Conservation (phyloP, 495 filamentous ascomycete genomes). For the Penicillium arizonense region DNA sequence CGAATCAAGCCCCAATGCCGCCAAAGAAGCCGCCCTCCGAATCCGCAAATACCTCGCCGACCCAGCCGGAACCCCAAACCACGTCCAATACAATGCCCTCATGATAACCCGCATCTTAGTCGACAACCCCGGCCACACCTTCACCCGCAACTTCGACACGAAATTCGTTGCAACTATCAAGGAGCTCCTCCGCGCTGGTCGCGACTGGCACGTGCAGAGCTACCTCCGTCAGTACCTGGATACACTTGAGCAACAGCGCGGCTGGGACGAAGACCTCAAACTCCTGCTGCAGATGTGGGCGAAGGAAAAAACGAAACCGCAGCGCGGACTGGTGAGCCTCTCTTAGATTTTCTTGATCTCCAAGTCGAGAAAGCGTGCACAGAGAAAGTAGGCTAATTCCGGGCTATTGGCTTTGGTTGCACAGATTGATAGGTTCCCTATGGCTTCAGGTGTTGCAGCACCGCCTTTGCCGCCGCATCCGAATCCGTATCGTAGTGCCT, state of each 20-base stretch:
- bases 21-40: slow-evolving; percentile 68
- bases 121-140: slow-evolving; percentile 88
- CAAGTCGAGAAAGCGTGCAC: not conserved
- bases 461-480: not conserved
- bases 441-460: not conserved
- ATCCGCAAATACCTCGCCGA: slow-evolving; percentile 80
- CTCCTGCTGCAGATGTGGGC: slow-evolving; percentile 79
- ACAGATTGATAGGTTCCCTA: slow-evolving; percentile 2
- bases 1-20: slow-evolving; percentile 85
- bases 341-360: not conserved
- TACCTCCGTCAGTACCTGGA: slow-evolving; percentile 84
- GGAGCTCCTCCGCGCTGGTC: slow-evolving; percentile 67
- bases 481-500: too few relatives aligned
- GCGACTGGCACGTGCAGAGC: slow-evolving; percentile 75
- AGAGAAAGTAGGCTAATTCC: not conserved
- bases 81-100: slow-evolving; percentile 90
- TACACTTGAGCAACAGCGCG: slow-evolving; percentile 64
- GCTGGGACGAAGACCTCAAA: slow-evolving; percentile 68
- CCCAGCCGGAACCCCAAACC: slow-evolving; percentile 59
- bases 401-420: not conserved
- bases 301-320: slow-evolving; percentile 66
- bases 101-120: slow-evolving; percentile 92
- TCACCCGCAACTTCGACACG: slow-evolving; percentile 80
- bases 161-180: slow-evolving; percentile 78
- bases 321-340: slow-evolving; percentile 11